Conservation (phyloP, 306 rosid species). For the Corylus heterophylla region DNA sequence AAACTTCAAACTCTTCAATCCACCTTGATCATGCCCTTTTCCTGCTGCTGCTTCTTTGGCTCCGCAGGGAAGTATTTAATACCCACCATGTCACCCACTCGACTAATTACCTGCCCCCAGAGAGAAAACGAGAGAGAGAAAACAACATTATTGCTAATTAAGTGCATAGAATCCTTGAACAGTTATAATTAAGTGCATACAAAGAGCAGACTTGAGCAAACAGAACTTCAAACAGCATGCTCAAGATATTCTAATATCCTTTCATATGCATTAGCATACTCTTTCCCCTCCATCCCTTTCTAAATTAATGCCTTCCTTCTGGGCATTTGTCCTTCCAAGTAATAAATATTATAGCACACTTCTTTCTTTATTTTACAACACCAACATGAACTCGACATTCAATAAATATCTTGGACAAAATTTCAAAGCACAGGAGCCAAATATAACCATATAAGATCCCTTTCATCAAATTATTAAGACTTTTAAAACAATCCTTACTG, state of each 20-base stretch:
- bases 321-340: too few relatives aligned
- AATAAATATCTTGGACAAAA: not conserved
- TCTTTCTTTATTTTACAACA: not conserved
- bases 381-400: not conserved
- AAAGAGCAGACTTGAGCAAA: not conserved
- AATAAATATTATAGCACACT: too few relatives aligned
- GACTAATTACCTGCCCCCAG: conserved; percentile 60
- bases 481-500: too few relatives aligned
- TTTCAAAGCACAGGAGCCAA: not conserved
- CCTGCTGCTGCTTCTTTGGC: conserved; percentile 50
- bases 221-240: not conserved
- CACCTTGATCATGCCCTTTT: conserved; percentile 23
- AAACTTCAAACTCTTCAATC: conserved; percentile 12
- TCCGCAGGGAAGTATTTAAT: conserved; percentile 90
- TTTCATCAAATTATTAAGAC: not conserved
- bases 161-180: not conserved
- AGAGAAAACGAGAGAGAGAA: not conserved
- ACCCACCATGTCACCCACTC: conserved; percentile 80
- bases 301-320: too few relatives aligned
- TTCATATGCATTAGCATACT: not conserved
- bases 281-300: not conserved
- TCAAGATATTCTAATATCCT: not conserved
- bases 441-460: not conserved
- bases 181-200: not conserved
- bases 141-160: not conserved